Percentiles rank a stretch among this genome's conserved stretches.
These are phyloP conservation scores for Linderina pennispora DNA, from an alignment of 192 early-diverging fungal genomes.

Conservation along the genomic window DNA sequence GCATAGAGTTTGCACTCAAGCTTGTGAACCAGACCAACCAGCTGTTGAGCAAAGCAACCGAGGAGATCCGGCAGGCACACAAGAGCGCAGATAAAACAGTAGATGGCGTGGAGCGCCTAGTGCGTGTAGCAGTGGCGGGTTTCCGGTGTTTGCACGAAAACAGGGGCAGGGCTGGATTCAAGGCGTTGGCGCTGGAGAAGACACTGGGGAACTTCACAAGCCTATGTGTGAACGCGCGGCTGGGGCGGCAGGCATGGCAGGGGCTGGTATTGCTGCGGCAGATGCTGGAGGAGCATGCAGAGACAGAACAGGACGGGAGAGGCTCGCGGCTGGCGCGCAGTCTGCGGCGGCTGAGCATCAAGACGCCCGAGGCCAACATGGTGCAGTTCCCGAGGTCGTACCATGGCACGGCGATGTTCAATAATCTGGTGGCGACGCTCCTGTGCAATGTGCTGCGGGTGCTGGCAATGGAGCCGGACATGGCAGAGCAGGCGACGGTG, in stretches of 20 bases:
- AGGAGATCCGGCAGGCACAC: conserved; percentile 12
- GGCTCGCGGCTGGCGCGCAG: too few species aligned
- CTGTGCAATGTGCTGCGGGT: conserved; percentile 39
- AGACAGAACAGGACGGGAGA: too few species aligned
- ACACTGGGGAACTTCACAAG: conserved; percentile 34
- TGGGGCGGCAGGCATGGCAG: conserved; percentile 22
- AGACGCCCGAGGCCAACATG: neutral
- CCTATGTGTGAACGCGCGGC: conserved; percentile 32
- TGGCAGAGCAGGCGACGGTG: too few species aligned
- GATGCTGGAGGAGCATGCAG: conserved; percentile 28
- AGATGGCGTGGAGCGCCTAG: conserved; percentile 12
- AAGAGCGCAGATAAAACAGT: neutral
- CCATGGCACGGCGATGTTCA: conserved; percentile 25
- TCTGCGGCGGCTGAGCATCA: conserved; percentile 33
- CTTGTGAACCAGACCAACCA: conserved; percentile 42
- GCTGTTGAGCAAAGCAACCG: conserved; percentile 12
- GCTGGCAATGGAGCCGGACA: too few species aligned
- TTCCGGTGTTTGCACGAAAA: conserved; percentile 21
- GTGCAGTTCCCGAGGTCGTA: conserved; percentile 15
- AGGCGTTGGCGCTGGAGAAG: conserved; percentile 31
- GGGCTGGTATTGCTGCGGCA: conserved; percentile 16
- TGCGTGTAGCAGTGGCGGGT: conserved; percentile 13
- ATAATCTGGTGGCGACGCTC: conserved; percentile 18
- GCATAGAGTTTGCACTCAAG: conserved; percentile 33
- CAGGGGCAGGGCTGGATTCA: conserved; percentile 25